Percentiles rank a stretch among this genome's conserved stretches.
Conservation (phyloP, 495 filamentous ascomycete species). For the Ramalina intermedia region DNA sequence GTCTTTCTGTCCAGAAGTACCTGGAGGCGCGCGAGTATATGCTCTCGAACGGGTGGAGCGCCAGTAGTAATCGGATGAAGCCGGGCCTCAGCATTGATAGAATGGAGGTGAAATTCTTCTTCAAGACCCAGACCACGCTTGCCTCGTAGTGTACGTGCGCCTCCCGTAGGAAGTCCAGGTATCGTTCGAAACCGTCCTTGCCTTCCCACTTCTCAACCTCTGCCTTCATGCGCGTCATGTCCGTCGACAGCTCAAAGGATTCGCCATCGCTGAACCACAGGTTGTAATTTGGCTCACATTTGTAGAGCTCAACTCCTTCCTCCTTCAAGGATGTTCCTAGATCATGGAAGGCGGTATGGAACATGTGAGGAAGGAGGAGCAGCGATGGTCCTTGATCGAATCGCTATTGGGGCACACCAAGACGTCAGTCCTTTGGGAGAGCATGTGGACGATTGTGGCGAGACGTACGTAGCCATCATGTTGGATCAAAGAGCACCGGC, state of each 20-base stretch:
- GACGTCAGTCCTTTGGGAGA: slow-evolving; percentile 1
- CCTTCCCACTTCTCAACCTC: slow-evolving; percentile 55
- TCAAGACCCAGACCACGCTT: slow-evolving; percentile 43
- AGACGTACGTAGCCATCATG: slow-evolving; percentile 34
- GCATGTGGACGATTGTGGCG: neutral
- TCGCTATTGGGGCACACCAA: slow-evolving; percentile 22
- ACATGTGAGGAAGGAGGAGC: slow-evolving; percentile 50
- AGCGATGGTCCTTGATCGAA: slow-evolving; percentile 63
- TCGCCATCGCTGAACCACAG: slow-evolving; percentile 52
- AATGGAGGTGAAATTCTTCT: slow-evolving; percentile 43
- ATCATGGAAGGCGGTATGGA: slow-evolving; percentile 47
- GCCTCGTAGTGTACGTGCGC: slow-evolving; percentile 50
- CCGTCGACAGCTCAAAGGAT: slow-evolving; percentile 41
- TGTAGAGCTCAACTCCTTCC: slow-evolving; percentile 45
- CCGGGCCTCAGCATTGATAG: slow-evolving; percentile 34
- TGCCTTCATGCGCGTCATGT: slow-evolving; percentile 46
- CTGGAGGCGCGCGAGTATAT: slow-evolving; percentile 42
- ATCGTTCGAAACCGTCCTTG: slow-evolving; percentile 45
- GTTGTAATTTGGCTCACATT: slow-evolving; percentile 59
- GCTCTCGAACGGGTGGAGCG: slow-evolving; percentile 49
- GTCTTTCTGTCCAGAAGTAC: slow-evolving; percentile 52
- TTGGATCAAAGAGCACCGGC: slow-evolving; percentile 44
- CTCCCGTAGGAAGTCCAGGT: slow-evolving; percentile 46
- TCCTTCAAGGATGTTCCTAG: slow-evolving; percentile 43
- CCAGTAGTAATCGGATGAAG: slow-evolving; percentile 37